Evolutionary conservation across 129 eudicot species (phyloP), one percentile per base, ranked within the genome.

Genomic region (Mikania micrantha): DNA sequence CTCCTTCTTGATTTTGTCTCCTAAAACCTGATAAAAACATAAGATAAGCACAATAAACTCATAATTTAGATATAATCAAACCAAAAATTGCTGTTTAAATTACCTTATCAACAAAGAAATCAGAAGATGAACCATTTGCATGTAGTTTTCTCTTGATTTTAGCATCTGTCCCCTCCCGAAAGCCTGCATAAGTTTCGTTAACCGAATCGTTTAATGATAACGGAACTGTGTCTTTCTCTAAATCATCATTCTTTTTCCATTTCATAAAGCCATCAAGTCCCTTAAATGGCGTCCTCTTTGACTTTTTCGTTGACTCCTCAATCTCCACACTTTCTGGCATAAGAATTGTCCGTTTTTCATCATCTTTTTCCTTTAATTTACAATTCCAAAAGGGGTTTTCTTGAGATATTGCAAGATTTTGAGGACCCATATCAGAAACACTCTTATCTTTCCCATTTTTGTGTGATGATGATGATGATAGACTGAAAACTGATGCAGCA

Each of bases 331-430:
- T 84, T 61, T 86, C 96, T 7, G 82, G 34, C 96, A 88, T 85
- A 6, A 92, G 78, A 86, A 92, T 84, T 0, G 98, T 84, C 40
- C 73, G 75, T 3, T 81, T 73, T 25, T 85, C 95, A 4, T 81
- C 75, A 27, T 82, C 89, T 27, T 69, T 81, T 60, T 83, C 91
- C 44, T 62, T 78, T 53, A 74, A 17, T 34, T 81, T 48, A 47
- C 76, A 66, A 57, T 91, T 80, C 96, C 98, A 85, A 49, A 92
- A 92, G 4, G 98, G 96, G 70, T 86, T 88, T 39, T 92, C 98
- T 64, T 84, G 85, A 28, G 91, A 88, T 54, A 78, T n/a, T 9
- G 74, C 77, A 53, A 85, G 48, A 63, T 71, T 75, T 11, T 48
- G 75, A 49, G 56, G 28, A 63, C 80, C 67, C 48, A 29, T 57